Base-by-base conservation (phyloP, 2,329 filamentous ascomycete species). In the Pseudopyrenochaeta lycopersici region DNA sequence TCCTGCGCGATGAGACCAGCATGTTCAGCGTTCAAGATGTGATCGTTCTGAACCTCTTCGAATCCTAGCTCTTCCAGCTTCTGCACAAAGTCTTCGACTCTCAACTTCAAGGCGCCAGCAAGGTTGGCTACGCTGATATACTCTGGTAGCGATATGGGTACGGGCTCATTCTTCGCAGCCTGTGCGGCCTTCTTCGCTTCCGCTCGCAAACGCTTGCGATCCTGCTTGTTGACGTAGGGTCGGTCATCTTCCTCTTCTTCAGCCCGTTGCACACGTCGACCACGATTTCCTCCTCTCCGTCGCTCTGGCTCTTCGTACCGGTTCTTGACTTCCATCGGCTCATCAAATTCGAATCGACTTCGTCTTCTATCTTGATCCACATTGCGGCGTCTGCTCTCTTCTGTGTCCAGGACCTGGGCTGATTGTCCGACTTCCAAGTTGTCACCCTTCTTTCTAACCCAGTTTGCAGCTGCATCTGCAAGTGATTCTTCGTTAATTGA, bases 31-130 rank as follows among this genome's bases (percentile, higher is more conserved):
- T 94, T 94, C 73, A 99, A 85, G 56, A 99, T 86, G 69, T 94
- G 92, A 66, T 94, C 92, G 46, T 88, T 84, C 12, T 87, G 87
- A 14, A 94, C 85, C 45, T 93, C 90, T 66, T 97, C 92, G 62
- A 97, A 99, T 0, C 95, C 96, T 91, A 98, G 87, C 46, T 95
- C 86, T 70, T 88, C 85, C 75, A 99, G 82, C 68, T 92, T 91
- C 14, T 72, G 66, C 11, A 96, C 79, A 65, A 99, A 97, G 2
- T 87, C 78, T 12, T 89, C 84, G 1, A 87, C 81, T 35, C 87
- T 86, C 27, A 96, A 82, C 56, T 88, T 88, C 18, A 98, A 80
- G 3, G 90, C 85, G 55, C 87, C 82, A 3, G 92, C 92, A 35
- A 99, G 79, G 61, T 93, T 91, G 9, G 86, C 84, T n/a, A 97